Evolutionary conservation across 2,329 filamentous ascomycete species (phyloP).

Genomic region (Simplicillium sp.): DNA sequence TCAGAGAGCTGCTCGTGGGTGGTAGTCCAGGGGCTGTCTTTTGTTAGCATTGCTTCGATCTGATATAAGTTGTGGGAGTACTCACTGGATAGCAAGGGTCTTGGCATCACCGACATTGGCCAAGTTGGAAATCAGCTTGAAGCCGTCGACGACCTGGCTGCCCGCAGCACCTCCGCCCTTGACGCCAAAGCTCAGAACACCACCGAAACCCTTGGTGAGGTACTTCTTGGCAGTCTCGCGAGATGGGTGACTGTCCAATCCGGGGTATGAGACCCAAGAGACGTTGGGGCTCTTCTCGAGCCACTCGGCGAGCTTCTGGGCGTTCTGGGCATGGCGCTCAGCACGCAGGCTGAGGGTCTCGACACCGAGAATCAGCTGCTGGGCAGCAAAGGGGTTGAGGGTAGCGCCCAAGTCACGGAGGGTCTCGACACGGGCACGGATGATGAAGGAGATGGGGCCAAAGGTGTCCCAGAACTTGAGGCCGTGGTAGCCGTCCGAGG

Average conservation of each 20-base stretch:
- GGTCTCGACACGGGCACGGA: conserved; percentile 81
- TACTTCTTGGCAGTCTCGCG: conserved; percentile 82
- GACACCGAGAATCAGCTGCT: conserved; percentile 80
- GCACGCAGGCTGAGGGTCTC: conserved; percentile 84
- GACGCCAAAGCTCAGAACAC: conserved; percentile 87
- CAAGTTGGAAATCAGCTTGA: conserved; percentile 91
- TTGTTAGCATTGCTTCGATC: not conserved
- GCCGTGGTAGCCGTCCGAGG: conserved; percentile 81
- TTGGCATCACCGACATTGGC: conserved; percentile 96
- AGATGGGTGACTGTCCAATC: conserved; percentile 70
- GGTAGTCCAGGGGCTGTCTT: conserved; percentile 66
- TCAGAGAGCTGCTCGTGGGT: conserved; percentile 88
- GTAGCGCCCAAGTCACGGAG: conserved; percentile 76
- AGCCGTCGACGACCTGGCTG: conserved; percentile 80
- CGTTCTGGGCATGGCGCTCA: conserved; percentile 80
- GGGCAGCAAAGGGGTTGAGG: conserved; percentile 84
- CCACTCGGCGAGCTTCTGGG: conserved; percentile 70
- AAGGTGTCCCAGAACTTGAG: conserved; percentile 94
- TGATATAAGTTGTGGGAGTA: conserved; percentile 1
- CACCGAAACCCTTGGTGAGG: conserved; percentile 73
- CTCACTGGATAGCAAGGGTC: conserved; percentile 76
- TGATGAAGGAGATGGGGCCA: conserved; percentile 70
- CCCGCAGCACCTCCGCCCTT: conserved; percentile 81
- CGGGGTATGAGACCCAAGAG: conserved; percentile 89
- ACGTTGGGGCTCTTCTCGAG: conserved; percentile 77